Conservation (phyloP, 108 stramenopile genomes). For the Asterionellopsis glacialis region DNA sequence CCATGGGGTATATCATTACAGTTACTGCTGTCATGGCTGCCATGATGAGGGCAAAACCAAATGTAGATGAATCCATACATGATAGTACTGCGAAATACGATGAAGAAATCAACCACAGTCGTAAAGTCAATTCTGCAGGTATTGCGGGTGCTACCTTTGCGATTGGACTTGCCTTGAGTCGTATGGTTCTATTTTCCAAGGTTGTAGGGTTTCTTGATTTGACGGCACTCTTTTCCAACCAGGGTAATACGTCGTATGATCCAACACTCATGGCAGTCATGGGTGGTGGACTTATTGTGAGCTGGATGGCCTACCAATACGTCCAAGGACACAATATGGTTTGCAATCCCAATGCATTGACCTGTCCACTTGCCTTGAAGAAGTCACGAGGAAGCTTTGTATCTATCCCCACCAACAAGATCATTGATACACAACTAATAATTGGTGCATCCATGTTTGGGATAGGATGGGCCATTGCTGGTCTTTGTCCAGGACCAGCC, state of each 20-base stretch:
- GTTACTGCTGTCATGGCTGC: background rate
- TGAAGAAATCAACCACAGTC: background rate
- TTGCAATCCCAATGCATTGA: background rate
- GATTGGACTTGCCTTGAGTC: constrained; percentile 50
- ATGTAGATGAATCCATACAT: background rate
- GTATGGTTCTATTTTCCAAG: constrained; percentile 63
- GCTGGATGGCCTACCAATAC: constrained; percentile 55
- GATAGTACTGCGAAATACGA: background rate
- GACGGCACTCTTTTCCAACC: background rate
- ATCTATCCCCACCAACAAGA: constrained; percentile 28
- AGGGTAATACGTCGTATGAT: constrained; percentile 66
- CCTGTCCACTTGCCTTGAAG: background rate
- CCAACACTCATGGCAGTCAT: constrained; percentile 78
- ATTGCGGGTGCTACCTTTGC: constrained; percentile 39
- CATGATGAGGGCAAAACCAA: background rate
- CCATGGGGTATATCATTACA: background rate
- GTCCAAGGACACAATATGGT: constrained; percentile 27
- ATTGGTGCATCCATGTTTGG: constrained; percentile 51
- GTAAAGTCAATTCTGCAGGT: constrained; percentile 8
- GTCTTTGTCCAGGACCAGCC: constrained; percentile 61
- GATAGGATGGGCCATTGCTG: constrained; percentile 54
- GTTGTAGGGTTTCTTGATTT: constrained; percentile 67
- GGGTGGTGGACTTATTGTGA: constrained; percentile 62
- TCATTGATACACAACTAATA: constrained; percentile 41
- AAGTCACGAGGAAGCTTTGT: background rate